Base-by-base conservation (phyloP, 352 stramenopile genomes). In the Phytophthora fragariae region DNA sequence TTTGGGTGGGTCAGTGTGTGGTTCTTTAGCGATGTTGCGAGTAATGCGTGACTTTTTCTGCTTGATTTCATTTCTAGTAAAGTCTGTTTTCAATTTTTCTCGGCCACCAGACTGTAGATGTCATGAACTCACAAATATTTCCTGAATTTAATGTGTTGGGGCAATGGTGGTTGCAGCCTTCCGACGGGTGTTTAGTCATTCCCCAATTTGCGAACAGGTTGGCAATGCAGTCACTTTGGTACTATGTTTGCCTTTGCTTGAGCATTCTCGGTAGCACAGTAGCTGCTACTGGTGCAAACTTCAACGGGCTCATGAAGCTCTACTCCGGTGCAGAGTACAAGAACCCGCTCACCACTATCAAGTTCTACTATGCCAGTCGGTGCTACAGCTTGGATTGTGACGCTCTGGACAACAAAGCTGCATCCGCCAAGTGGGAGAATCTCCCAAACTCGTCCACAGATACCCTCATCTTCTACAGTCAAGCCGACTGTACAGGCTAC, bases 351-450 rank as follows among this genome's bases (percentile, higher is more conserved):
- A 12, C 15, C 46, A 53, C 46, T 12, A 27, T 53, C 46, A 53
- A 53, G 17, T 53, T 53, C 46, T 29, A 53, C 46, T 53, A 53
- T n/a, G 46, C 46, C 8, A 53, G 46, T 5, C 46, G 46, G 15
- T 57, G 50, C 50, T 57, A 57, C 50, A 57, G 24, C 24, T 57
- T 57, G 11, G 50, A 17, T 7, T 57, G 50, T 19, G 50, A 57
- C 24, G 10, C 50, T 21, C 24, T 57, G 24, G 24, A 57, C 50
- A 35, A 57, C 24, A 57, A 31, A 17, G 5, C 24, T 11, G 24
- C 50, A 7, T 57, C 50, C 4, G 50, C 50, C 50, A 57, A 57
- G 50, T 53, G 46, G 46, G 19, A 27, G 10, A 53, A 53, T 7
- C 19, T 53, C 19, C 46, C 46, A 3, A 53, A 11, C 3, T 53